Percentiles rank a stretch among this genome's conserved stretches.
phyloP scores from a whole-genome alignment of 225 moss, liverwort and hornwort species.

The Takakia lepidozioides region DNA sequence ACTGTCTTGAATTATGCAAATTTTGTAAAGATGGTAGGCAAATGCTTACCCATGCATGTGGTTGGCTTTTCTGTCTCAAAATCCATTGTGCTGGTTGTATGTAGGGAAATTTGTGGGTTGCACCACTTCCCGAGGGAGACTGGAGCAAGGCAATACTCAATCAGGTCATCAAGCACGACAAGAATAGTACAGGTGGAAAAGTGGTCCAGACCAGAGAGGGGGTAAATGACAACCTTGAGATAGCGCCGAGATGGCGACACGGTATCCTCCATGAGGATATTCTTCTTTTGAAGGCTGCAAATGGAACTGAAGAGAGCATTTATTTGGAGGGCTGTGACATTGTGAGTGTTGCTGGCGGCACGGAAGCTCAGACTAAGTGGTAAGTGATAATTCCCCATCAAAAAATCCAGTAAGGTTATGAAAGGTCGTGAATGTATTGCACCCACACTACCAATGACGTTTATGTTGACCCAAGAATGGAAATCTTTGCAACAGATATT shows the following conservation, averaged over 20 bases:
- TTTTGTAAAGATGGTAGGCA: no score
- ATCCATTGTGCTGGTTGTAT: no score
- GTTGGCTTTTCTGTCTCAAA: no score
- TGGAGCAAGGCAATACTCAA: slow-evolving; percentile 56
- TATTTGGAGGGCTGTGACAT: slow-evolving; percentile 76
- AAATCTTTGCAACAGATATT: no score
- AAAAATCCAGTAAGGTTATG: no score
- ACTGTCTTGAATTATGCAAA: no score
- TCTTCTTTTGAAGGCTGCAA: slow-evolving; percentile 40
- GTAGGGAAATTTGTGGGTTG: slow-evolving; percentile 87
- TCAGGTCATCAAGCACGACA: slow-evolving; percentile 50
- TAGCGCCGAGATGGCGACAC: slow-evolving; percentile 63
- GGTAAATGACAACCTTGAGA: slow-evolving; percentile 37
- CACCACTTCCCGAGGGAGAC: slow-evolving; percentile 48
- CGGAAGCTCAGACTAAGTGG: no score
- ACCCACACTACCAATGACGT: no score
- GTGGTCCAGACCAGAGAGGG: slow-evolving; percentile 38
- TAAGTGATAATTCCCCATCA: no score
- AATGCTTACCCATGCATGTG: no score
- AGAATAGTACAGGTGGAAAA: slow-evolving; percentile 42
- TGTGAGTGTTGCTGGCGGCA: slow-evolving; percentile 49
- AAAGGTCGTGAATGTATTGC: no score
- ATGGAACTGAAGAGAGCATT: slow-evolving; percentile 45
- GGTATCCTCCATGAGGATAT: slow-evolving; percentile 45
- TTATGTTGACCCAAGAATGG: no score